These are phyloP conservation scores for Gyrodon lividus DNA, from an alignment of 768 basidiomycete genomes.

Conservation along the genomic window DNA sequence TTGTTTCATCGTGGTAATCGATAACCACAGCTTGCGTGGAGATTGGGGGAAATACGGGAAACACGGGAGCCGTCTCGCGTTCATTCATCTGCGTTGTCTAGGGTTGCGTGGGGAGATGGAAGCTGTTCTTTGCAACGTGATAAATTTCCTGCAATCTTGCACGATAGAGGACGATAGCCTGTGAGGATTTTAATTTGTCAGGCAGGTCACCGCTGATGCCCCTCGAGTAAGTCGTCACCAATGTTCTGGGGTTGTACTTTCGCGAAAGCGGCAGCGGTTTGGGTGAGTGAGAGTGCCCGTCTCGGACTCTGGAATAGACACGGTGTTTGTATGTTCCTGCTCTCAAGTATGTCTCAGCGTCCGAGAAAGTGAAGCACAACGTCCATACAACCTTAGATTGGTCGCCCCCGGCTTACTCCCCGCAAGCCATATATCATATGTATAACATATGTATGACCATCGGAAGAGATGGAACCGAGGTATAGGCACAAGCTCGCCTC, in stretches of 20 bases:
- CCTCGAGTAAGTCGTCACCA: background rate
- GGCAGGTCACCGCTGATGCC: background rate
- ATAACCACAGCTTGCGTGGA: conserved; percentile 8
- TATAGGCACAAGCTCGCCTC: background rate
- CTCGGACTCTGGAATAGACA: too few species aligned
- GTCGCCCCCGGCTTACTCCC: too few species aligned
- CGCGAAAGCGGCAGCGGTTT: too few species aligned
- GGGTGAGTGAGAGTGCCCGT: too few species aligned
- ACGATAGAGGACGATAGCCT: background rate
- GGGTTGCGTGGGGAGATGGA: background rate
- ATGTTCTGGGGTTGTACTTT: too few species aligned
- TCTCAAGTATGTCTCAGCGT: background rate
- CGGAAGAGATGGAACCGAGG: too few species aligned
- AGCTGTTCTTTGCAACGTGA: background rate
- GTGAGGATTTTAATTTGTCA: background rate
- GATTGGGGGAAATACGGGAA: conserved; percentile 8
- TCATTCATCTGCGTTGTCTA: background rate
- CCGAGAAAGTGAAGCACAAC: background rate
- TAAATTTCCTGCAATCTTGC: background rate
- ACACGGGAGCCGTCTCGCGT: background rate
- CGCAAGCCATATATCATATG: too few species aligned
- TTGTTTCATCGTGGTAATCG: conserved; percentile 5
- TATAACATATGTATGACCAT: too few species aligned
- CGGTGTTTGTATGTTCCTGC: background rate
- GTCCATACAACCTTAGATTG: too few species aligned